These are phyloP conservation scores for Cardiospermum halicacabum DNA, from an alignment of 345 rosid genomes.

Conservation along the genomic window DNA sequence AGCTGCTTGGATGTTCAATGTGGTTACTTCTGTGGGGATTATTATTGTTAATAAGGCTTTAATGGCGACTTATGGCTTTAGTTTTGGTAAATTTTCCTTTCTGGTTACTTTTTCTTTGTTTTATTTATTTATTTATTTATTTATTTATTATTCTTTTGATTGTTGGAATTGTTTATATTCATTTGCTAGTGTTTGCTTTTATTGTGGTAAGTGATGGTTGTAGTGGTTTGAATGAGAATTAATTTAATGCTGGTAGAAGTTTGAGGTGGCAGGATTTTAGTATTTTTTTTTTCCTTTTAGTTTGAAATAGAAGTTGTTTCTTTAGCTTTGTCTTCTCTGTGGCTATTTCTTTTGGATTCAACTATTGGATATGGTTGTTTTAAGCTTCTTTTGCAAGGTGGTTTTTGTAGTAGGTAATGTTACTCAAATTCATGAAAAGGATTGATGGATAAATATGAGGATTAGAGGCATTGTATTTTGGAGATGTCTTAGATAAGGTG, in stretches of 20 bases:
- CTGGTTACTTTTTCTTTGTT: not conserved
- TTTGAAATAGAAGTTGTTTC: too few species aligned
- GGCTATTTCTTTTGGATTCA: not conserved
- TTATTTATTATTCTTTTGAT: not conserved
- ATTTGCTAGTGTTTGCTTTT: too few species aligned
- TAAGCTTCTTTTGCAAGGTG: not conserved
- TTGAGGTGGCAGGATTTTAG: too few species aligned
- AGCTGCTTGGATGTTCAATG: constrained; percentile 99
- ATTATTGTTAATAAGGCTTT: constrained; percentile 94
- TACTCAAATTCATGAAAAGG: not conserved
- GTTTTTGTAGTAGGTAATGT: not conserved
- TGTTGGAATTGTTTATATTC: not conserved
- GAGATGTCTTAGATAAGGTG: not conserved
- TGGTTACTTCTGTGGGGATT: constrained; percentile 95
- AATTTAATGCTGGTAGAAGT: too few species aligned
- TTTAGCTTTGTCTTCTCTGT: too few species aligned
- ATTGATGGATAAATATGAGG: not conserved
- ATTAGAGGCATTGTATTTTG: not conserved
- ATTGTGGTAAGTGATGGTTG: too few species aligned
- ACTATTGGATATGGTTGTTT: not conserved
- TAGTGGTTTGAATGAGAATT: not conserved
- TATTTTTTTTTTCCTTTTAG: too few species aligned
- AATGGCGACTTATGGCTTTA: constrained; percentile 96
- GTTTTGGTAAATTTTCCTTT: constrained; percentile 60
- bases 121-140: not conserved